These are phyloP conservation scores for Silene conica DNA, from an alignment of 148 eudicot species.

Conservation along the genomic window DNA sequence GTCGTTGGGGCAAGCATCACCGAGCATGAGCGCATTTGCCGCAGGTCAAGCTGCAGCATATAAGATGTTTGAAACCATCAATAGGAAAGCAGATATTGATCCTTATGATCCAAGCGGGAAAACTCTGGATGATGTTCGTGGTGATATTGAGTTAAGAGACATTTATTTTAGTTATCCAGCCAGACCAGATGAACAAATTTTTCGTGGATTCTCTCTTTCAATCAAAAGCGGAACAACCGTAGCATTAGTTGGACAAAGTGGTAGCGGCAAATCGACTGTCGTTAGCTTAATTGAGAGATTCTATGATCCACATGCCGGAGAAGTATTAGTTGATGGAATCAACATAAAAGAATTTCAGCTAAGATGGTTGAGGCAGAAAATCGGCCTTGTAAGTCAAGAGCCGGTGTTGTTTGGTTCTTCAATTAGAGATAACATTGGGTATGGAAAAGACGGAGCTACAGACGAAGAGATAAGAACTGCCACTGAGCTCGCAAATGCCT, in stretches of 20 bases:
- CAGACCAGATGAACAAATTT: slow-evolving; percentile 52
- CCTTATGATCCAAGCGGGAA: slow-evolving; percentile 50
- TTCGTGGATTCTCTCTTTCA: slow-evolving; percentile 45
- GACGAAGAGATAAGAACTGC: slow-evolving; percentile 54
- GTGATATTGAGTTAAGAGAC: slow-evolving; percentile 50
- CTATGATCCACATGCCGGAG: slow-evolving; percentile 64
- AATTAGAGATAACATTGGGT: slow-evolving; percentile 61
- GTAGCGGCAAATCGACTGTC: slow-evolving; percentile 75
- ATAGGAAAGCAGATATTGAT: slow-evolving; percentile 55
- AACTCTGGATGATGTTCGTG: slow-evolving; percentile 45
- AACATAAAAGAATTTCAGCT: slow-evolving; percentile 57
- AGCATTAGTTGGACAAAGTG: slow-evolving; percentile 73
- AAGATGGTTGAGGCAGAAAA: slow-evolving; percentile 58
- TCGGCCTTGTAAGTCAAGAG: slow-evolving; percentile 70
- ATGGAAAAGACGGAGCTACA: slow-evolving; percentile 57
- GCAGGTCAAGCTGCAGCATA: slow-evolving; percentile 66
- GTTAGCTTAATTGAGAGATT: slow-evolving; percentile 66
- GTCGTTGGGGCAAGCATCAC: slow-evolving; percentile 63
- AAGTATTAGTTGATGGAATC: slow-evolving; percentile 59
- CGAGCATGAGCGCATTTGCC: slow-evolving; percentile 52
- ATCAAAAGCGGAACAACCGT: slow-evolving; percentile 55
- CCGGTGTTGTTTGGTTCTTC: slow-evolving; percentile 56
- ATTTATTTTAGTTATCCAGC: slow-evolving; percentile 63
- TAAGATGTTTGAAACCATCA: slow-evolving; percentile 66
- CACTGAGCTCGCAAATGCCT: slow-evolving; percentile 61